Evolutionary conservation across 139 green algal genomes (phyloP).

Genomic region (Yamagishiella unicocca): DNA sequence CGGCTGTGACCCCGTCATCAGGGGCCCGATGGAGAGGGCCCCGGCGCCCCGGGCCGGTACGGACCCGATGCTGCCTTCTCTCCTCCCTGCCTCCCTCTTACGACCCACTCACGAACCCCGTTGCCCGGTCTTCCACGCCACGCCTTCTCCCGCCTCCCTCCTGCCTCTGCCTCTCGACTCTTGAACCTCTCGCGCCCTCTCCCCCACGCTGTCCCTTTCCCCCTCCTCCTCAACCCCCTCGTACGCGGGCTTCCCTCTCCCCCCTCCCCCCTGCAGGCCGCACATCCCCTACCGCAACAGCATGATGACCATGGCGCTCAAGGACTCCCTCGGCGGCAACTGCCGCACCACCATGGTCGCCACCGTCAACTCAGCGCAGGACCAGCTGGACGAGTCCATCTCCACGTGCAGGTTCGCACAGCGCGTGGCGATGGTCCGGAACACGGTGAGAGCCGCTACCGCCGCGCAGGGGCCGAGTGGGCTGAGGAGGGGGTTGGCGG

Average conservation of each 20-base stretch:
- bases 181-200: background rate
- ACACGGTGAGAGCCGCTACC: conserved; percentile 70
- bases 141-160: background rate
- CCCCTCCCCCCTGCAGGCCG: conserved; percentile 40
- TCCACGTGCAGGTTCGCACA: conserved; percentile 95
- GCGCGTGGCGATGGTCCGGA: conserved; percentile 89
- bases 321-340: conserved; percentile 90
- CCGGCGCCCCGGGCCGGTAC: too few species aligned
- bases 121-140: background rate
- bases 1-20: too few species aligned
- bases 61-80: too few species aligned
- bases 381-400: conserved; percentile 89
- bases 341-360: conserved; percentile 89
- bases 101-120: too few species aligned
- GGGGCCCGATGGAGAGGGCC: too few species aligned
- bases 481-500: background rate
- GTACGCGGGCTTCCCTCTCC: too few species aligned
- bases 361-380: conserved; percentile 66
- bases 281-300: conserved; percentile 94
- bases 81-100: too few species aligned
- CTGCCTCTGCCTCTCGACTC: background rate
- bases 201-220: background rate
- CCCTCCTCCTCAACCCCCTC: background rate
- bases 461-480: background rate
- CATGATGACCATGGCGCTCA: conserved; percentile 84